These are phyloP conservation scores for Melanogaster broomeanus DNA, from an alignment of 768 basidiomycete genomes.

Conservation along the genomic window DNA sequence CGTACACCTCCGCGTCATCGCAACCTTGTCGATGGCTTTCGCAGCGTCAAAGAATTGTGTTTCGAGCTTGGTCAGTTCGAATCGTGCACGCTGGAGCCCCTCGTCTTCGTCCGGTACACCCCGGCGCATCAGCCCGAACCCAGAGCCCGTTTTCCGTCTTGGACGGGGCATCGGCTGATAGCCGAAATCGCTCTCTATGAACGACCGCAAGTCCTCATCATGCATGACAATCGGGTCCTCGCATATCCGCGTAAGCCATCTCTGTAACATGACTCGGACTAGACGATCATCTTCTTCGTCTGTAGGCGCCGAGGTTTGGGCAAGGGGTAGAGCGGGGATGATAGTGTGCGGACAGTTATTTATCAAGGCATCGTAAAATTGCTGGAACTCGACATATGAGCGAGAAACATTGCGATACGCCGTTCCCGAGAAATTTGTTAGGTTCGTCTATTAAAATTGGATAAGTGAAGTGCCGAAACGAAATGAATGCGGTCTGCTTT, in stretches of 20 bases:
- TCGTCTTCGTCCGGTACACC: conserved; percentile 94
- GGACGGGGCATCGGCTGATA: conserved; percentile 83
- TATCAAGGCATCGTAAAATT: conserved; percentile 88
- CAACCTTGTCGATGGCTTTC: conserved; percentile 86
- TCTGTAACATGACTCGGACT: conserved; percentile 91
- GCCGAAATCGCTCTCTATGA: conserved; percentile 97
- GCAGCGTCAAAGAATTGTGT: conserved; percentile 91
- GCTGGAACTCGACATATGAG: conserved; percentile 92
- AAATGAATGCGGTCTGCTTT: not conserved
- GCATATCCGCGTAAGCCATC: conserved; percentile 92
- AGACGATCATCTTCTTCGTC: conserved; percentile 98
- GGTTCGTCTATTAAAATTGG: conserved; percentile 68
- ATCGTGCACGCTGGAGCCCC: conserved; percentile 84
- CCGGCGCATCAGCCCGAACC: conserved; percentile 75
- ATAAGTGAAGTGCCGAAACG: conserved; percentile 1
- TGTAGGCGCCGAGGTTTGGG: conserved; percentile 94
- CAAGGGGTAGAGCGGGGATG: conserved; percentile 91
- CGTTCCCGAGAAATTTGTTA: conserved; percentile 86
- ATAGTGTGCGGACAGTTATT: conserved; percentile 95
- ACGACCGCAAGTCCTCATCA: conserved; percentile 93
- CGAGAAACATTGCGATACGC: conserved; percentile 94
- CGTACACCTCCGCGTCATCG: conserved; percentile 76
- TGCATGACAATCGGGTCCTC: conserved; percentile 86
- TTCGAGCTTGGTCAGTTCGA: conserved; percentile 91
- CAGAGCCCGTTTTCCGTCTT: conserved; percentile 68